Conservation (phyloP, 163 green algal species). For the Volvox carteri region DNA sequence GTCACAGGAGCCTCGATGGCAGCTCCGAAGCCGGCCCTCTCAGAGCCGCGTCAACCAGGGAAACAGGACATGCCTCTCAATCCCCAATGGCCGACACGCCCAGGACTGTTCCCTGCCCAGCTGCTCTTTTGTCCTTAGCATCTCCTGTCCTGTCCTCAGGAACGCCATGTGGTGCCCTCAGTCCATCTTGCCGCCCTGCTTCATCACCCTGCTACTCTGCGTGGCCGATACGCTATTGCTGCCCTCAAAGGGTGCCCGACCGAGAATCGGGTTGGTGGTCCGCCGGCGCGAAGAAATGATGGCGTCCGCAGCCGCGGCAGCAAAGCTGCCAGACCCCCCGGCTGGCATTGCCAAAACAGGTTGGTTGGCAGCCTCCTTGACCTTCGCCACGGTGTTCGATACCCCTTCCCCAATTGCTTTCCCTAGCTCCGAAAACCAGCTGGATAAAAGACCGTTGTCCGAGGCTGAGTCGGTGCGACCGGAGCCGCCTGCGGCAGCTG, state of each 20-base stretch:
- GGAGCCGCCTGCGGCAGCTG: neutral
- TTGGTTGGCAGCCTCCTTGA: slow-evolving; percentile 59
- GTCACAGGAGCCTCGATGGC: too few relatives aligned
- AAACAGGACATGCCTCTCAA: too few relatives aligned
- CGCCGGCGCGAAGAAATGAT: neutral
- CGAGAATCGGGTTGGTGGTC: neutral
- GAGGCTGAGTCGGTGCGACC: neutral
- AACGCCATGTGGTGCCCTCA: too few relatives aligned
- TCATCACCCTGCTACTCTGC: neutral
- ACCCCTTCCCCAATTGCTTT: slow-evolving; percentile 50
- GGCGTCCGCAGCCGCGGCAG: slow-evolving; percentile 21
- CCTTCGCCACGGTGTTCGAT: slow-evolving; percentile 35
- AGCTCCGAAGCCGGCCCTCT: too few relatives aligned
- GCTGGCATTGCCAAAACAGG: slow-evolving; percentile 30
- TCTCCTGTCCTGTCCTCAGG: too few relatives aligned
- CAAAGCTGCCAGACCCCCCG: neutral
- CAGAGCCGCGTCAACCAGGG: too few relatives aligned
- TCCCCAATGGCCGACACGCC: too few relatives aligned
- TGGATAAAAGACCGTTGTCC: slow-evolving; percentile 1
- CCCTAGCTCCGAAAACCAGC: slow-evolving; percentile 48
- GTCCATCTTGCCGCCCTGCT: slow-evolving; percentile 52
- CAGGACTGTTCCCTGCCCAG: too few relatives aligned
- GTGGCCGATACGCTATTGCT: neutral
- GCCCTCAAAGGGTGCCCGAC: slow-evolving; percentile 35
- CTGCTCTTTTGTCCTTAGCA: too few relatives aligned